Evolutionary conservation across 192 early-diverging fungal genomes (phyloP), one percentile per base, ranked within the genome.

Genomic region (Chytriomyces sp.): DNA sequence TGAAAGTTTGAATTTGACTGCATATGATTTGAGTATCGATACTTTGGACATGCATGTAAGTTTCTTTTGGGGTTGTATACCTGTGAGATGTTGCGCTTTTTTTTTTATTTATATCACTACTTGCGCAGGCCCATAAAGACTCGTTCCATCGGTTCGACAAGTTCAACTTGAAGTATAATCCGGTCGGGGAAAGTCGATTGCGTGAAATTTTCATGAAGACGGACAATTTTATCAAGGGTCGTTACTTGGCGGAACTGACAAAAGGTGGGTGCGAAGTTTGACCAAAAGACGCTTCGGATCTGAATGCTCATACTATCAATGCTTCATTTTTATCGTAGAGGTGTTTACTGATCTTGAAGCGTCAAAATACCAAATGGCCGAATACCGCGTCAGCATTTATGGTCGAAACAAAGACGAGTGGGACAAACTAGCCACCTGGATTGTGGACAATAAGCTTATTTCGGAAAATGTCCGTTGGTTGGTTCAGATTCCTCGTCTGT

Each of bases 101-200:
- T 64, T 67, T 61, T 83, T 80, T 46, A 8, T 67, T 61, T 83
- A 75, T 46, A 8, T 35, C 7, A 64, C 79, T 63, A 10, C 16
- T 23, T 16, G 10, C 48, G 6, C 72, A 78, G 87, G 94, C 95
- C 0, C 95, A 98, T 86, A 95, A 95, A 67, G 94, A 95, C 84
- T 94, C 95, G 3, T 98, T 96, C 87, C 95, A 98, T 84, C 86
- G 94, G 49, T 96, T 98, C 70, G 96, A 96, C 85, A 96, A 97
- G 82, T 98, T 98, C 87, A 98, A 98, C 78, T 82, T 95, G 26
- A 97, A 98, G 81, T 98, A 98, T 80, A 96, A 96, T 70, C 96
- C 96, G 8, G 86, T 98, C 61, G 96, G 96, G 28, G 95, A 97
- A 80, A 95, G 94, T 47, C 94, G 96, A 71, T 82, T 98, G 60